A percentile compares a stretch with the other conserved stretches of the same genome.
phyloP scores from a whole-genome alignment of 192 early-diverging fungal species.

The Gamsiella multidivaricata region DNA sequence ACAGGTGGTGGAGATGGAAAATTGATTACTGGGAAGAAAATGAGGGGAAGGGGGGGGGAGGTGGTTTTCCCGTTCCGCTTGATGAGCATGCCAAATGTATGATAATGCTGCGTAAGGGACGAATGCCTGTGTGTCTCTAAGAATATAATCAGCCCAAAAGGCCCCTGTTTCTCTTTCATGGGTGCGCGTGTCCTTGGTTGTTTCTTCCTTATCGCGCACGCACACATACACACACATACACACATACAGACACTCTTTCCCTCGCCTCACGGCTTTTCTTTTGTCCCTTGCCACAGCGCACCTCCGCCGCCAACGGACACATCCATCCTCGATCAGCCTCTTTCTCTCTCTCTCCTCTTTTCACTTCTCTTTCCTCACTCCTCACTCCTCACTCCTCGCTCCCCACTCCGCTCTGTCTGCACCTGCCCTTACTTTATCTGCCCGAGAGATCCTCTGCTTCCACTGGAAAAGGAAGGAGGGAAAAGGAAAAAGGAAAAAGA shows the following conservation, averaged over 20 bases:
- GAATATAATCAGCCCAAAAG: no score
- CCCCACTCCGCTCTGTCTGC: background rate
- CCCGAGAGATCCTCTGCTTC: background rate
- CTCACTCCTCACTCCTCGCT: no score
- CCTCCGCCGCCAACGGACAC: no score
- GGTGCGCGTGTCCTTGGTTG: no score
- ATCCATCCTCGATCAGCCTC: no score
- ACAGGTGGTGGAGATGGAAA: background rate
- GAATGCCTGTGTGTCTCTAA: background rate
- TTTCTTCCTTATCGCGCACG: no score
- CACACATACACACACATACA: no score
- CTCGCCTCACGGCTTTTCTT: background rate
- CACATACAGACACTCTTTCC: no score
- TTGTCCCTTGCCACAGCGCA: background rate
- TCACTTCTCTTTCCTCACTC: slow-evolving; percentile 1
- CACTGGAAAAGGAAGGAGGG: no score
- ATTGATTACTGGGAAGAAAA: background rate
- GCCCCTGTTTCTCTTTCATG: no score
- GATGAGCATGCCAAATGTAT: no score
- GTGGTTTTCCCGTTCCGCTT: background rate
- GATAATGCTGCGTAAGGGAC: background rate
- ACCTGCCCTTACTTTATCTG: background rate
- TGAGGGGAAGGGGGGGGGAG: background rate
- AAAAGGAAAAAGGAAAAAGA: no score
- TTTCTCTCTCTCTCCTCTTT: background rate